Evolutionary conservation across 2,329 filamentous ascomycete genomes (phyloP).

Genomic region (Trichoderma guizhouense): DNA sequence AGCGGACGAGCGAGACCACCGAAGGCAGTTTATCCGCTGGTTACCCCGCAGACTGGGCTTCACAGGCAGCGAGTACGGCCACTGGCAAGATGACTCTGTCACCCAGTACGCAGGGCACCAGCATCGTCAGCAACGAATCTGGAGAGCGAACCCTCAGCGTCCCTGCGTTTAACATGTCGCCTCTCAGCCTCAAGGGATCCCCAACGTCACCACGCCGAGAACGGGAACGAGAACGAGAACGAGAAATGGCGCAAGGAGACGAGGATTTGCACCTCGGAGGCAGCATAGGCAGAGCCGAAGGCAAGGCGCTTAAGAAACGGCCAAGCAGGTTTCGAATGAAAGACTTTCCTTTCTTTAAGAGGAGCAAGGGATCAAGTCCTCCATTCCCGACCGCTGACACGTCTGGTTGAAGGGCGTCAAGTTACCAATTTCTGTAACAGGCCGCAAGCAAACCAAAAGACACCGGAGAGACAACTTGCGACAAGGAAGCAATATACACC

Average conservation of each 20-base stretch:
- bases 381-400: constrained; percentile 34
- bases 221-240: constrained; percentile 2
- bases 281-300: constrained; percentile 46
- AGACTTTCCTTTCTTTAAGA: constrained; percentile 54
- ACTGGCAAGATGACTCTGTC: constrained; percentile 63
- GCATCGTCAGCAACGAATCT: constrained; percentile 60
- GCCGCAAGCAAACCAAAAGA: neutral
- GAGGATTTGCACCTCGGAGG: constrained; percentile 38
- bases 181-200: constrained; percentile 34
- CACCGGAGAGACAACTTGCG: neutral
- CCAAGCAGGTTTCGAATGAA: constrained; percentile 63
- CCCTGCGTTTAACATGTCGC: constrained; percentile 39
- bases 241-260: constrained; percentile 22
- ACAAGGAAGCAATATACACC: neutral
- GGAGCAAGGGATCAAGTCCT: constrained; percentile 44
- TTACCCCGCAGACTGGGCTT: constrained; percentile 57
- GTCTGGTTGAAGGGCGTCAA: constrained; percentile 28
- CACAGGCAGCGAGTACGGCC: constrained; percentile 60
- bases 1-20: constrained; percentile 60
- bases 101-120: constrained; percentile 63
- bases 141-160: constrained; percentile 48
- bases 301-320: constrained; percentile 56
- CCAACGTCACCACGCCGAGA: constrained; percentile 28
- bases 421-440: neutral
- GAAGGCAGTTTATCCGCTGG: constrained; percentile 56